Evolutionary conservation across 1,139 yeast genomes (phyloP).

Genomic region (Magnusiomyces tetraspermus): DNA sequence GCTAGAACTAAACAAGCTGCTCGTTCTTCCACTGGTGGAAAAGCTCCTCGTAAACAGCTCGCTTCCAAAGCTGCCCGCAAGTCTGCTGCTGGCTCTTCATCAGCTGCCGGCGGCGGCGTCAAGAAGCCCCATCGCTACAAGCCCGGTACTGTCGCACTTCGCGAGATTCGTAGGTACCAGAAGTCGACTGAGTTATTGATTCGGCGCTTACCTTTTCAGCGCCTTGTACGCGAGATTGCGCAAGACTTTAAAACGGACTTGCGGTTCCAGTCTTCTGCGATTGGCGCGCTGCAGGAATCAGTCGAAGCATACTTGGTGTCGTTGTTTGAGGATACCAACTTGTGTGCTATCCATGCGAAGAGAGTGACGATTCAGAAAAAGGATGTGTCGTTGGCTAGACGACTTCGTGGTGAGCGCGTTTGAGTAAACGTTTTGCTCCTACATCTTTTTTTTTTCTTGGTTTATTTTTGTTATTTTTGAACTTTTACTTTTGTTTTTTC

Average conservation of each 20-base stretch:
- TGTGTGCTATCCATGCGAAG: conserved; percentile 99
- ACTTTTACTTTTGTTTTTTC: no score
- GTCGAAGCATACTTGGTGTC: conserved; percentile 95
- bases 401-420: conserved; percentile 79
- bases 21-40: conserved; percentile 98
- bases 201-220: conserved; percentile 98
- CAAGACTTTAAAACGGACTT: conserved; percentile 97
- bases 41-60: conserved; percentile 98
- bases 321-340: conserved; percentile 91
- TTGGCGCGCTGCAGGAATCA: conserved; percentile 98
- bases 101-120: conserved; percentile 99
- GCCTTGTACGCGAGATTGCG: conserved; percentile 96
- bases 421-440: no score
- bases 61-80: conserved; percentile 99
- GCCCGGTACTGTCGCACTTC: conserved; percentile 99
- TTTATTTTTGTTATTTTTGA: no score
- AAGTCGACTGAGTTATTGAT: conserved; percentile 93
- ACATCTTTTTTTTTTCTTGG: no score
- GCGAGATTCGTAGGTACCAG: conserved; percentile 99
- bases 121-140: conserved; percentile 99
- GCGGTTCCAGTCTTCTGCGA: conserved; percentile 97
- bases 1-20: conserved; percentile 99
- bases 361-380: conserved; percentile 99
- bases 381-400: conserved; percentile 98
- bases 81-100: conserved; percentile 65